Conservation (phyloP, 495 filamentous ascomycete genomes). For the Penicillium coffeae region DNA sequence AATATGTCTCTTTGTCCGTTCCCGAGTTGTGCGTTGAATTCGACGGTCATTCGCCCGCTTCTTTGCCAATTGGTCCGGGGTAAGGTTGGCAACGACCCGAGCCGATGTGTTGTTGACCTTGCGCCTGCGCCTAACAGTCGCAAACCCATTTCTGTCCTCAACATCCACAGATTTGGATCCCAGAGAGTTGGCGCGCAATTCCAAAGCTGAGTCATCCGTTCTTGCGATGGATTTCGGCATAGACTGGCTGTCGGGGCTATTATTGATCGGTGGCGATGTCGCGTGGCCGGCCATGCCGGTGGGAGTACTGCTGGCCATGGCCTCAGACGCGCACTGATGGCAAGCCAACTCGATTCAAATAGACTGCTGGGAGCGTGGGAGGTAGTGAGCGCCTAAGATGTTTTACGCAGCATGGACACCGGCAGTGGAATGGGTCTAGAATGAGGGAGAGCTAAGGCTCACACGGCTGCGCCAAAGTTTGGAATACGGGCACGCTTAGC, state of each 20-base stretch:
- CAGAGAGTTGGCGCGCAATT: slow-evolving; percentile 25
- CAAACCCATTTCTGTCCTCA: slow-evolving; percentile 13
- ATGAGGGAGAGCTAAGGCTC: too few species aligned
- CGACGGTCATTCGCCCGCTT: slow-evolving; percentile 89
- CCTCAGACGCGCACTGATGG: slow-evolving; percentile 31
- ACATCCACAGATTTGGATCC: slow-evolving; percentile 25
- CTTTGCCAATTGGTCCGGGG: slow-evolving; percentile 65
- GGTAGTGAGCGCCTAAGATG: neutral
- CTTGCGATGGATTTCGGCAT: slow-evolving; percentile 19
- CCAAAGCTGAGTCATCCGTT: slow-evolving; percentile 31
- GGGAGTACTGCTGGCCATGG: slow-evolving; percentile 38
- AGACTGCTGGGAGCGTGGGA: neutral
- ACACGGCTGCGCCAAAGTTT: too few species aligned
- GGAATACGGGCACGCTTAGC: too few species aligned
- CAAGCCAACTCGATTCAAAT: slow-evolving; percentile 30
- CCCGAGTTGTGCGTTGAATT: slow-evolving; percentile 82
- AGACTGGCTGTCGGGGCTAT: slow-evolving; percentile 10
- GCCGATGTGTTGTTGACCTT: slow-evolving; percentile 51
- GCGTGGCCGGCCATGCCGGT: slow-evolving; percentile 22
- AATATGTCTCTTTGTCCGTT: slow-evolving; percentile 78
- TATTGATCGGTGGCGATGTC: slow-evolving; percentile 25
- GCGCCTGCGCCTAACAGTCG: slow-evolving; percentile 41
- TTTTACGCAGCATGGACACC: slow-evolving; percentile 1
- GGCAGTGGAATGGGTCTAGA: too few species aligned
- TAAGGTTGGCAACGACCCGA: slow-evolving; percentile 68